These are phyloP conservation scores for Pelomyxa schiedti DNA, from an alignment of 78 protist species.

Conservation along the genomic window DNA sequence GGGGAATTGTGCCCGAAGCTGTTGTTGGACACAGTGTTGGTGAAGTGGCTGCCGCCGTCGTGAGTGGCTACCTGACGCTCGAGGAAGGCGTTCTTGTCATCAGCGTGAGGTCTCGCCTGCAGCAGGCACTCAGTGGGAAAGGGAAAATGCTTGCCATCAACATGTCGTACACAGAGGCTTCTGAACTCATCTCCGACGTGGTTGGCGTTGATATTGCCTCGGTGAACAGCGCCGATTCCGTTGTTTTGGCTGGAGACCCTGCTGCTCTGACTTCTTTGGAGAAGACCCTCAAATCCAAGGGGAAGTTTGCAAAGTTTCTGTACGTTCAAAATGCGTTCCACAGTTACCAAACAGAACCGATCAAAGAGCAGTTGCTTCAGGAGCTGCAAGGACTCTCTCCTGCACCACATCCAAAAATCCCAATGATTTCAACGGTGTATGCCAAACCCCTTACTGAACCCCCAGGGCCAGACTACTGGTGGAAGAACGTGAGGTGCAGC, in stretches of 20 bases:
- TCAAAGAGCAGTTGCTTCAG: neutral
- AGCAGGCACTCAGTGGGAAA: conserved; percentile 31
- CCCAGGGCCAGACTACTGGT: conserved; percentile 46
- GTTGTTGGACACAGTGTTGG: conserved; percentile 54
- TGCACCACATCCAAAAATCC: neutral
- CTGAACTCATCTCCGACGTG: neutral
- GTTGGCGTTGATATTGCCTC: neutral
- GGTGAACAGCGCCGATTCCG: neutral
- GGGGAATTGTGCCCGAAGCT: conserved; percentile 17
- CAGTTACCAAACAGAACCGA: neutral
- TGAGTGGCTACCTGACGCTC: conserved; percentile 16
- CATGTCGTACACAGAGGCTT: neutral
- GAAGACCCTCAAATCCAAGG: neutral
- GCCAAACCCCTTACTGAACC: neutral
- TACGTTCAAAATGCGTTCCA: neutral
- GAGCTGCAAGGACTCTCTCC: neutral
- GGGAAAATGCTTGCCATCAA: conserved; percentile 32
- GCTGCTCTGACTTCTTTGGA: neutral
- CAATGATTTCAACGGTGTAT: neutral
- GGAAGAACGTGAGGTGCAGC: conserved; percentile 25
- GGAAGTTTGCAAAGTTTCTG: neutral
- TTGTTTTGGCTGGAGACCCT: neutral
- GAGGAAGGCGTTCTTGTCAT: conserved; percentile 22
- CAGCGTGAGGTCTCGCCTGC: conserved; percentile 8
- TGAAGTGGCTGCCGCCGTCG: conserved; percentile 36